phyloP scores from a whole-genome alignment of 441 rosid genomes.

The Melastoma candidum region DNA sequence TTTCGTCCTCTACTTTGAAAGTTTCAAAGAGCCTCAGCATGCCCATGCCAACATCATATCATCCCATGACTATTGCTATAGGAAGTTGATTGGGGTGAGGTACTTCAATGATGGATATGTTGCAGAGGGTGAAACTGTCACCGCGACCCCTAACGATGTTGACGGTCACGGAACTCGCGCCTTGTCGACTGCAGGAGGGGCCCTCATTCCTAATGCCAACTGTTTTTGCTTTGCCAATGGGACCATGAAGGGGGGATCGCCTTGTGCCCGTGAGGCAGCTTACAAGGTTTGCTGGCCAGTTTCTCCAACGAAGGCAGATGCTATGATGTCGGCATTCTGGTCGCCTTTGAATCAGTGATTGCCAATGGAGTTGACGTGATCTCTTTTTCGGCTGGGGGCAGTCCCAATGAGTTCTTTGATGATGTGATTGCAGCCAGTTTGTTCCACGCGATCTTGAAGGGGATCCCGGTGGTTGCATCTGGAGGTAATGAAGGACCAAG shows the following conservation, averaged over 20 bases:
- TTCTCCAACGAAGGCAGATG: slow-evolving; percentile 23
- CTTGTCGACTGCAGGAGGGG: slow-evolving; percentile 30
- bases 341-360: slow-evolving; percentile 50
- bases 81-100: slow-evolving; percentile 66
- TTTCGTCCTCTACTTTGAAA: too few relatives aligned
- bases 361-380: slow-evolving; percentile 53
- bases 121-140: slow-evolving; percentile 12
- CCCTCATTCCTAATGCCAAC: slow-evolving; percentile 25
- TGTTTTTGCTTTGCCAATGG: slow-evolving; percentile 21
- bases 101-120: slow-evolving; percentile 49
- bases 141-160: slow-evolving; percentile 23
- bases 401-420: too few relatives aligned
- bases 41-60: background rate
- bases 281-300: slow-evolving; percentile 35
- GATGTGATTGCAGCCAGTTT: slow-evolving; percentile 42
- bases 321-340: slow-evolving; percentile 39
- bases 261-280: slow-evolving; percentile 35
- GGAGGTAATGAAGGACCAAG: slow-evolving; percentile 72
- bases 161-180: slow-evolving; percentile 37
- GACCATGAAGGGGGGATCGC: slow-evolving; percentile 38
- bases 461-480: slow-evolving; percentile 47
- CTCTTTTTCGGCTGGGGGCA: too few relatives aligned
- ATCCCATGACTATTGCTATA: slow-evolving; percentile 8
- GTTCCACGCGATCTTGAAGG: slow-evolving; percentile 40
- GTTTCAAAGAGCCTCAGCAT: slow-evolving; percentile 5